Evolutionary conservation across 129 eudicot genomes (phyloP).

Genomic region (Ambrosia trifida): DNA sequence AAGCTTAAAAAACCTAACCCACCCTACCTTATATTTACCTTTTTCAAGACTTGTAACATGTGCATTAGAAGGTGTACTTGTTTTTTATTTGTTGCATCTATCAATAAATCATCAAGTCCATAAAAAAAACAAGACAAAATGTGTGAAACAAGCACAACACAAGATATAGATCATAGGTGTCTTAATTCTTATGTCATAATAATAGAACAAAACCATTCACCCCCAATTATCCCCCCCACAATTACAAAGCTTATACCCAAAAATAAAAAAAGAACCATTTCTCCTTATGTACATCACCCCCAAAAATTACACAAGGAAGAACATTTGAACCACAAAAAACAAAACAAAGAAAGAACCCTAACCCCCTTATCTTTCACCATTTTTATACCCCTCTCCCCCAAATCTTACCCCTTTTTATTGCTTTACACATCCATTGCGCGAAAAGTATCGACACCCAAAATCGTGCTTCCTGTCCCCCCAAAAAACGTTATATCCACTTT

Average conservation of each 20-base stretch:
- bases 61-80: constrained; percentile 6
- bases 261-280: constrained; percentile 41
- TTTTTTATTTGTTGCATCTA: neutral
- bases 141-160: constrained; percentile 31
- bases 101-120: neutral
- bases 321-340: constrained; percentile 31
- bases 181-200: constrained; percentile 41
- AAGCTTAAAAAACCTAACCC: neutral
- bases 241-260: constrained; percentile 61
- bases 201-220: constrained; percentile 46
- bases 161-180: constrained; percentile 34
- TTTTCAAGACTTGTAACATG: constrained; percentile 11
- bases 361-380: constrained; percentile 42
- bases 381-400: constrained; percentile 31
- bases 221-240: constrained; percentile 56
- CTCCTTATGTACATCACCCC: constrained; percentile 75
- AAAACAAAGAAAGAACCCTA: constrained; percentile 31
- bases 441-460: constrained; percentile 51
- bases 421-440: constrained; percentile 43
- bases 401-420: constrained; percentile 42
- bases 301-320: constrained; percentile 53
- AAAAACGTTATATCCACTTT: constrained; percentile 30
- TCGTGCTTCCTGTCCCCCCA: constrained; percentile 35
- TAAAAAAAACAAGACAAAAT: constrained; percentile 19
- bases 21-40: constrained; percentile 6